A percentile compares a stretch with the other conserved stretches of the same genome.
Conservation (phyloP, 2,329 filamentous ascomycete genomes). For the Claviceps cyperi region DNA sequence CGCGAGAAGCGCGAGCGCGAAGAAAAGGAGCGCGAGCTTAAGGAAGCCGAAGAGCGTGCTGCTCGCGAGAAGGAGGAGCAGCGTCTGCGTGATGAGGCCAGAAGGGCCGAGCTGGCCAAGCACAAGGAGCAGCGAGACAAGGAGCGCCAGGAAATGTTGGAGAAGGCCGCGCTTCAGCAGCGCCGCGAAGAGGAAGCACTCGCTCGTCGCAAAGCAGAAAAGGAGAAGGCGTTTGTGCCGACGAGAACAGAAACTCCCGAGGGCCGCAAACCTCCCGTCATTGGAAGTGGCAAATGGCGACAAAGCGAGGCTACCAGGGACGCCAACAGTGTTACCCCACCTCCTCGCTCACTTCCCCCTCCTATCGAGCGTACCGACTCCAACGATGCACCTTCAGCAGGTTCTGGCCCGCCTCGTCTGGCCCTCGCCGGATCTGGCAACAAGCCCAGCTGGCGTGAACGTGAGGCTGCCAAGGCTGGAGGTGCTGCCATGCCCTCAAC, state of each 20-base stretch:
- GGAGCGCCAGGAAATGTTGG: conserved; percentile 52
- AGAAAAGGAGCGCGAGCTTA: conserved; percentile 62
- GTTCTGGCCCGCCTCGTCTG: conserved; percentile 43
- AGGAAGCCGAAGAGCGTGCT: conserved; percentile 75
- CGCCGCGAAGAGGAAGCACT: conserved; percentile 81
- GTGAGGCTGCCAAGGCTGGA: conserved; percentile 40
- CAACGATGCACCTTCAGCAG: conserved; percentile 24
- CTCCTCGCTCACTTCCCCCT: conserved; percentile 14
- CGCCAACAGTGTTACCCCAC: conserved; percentile 17
- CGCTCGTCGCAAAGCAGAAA: conserved; percentile 55
- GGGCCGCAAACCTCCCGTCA: conserved; percentile 17
- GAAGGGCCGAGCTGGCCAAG: conserved; percentile 53
- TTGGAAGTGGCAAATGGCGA: conserved; percentile 28
- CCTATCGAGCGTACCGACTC: conserved; percentile 33
- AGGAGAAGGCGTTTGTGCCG: conserved; percentile 27
- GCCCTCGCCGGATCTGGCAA: conserved; percentile 42
- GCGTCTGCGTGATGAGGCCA: conserved; percentile 64
- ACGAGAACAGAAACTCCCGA: conserved; percentile 14
- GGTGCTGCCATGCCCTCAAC: conserved; percentile 17
- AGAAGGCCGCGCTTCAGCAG: conserved; percentile 55
- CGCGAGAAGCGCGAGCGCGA: conserved; percentile 75
- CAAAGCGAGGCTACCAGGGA: conserved; percentile 22
- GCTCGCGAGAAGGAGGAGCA: conserved; percentile 77
- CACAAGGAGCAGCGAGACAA: conserved; percentile 50
- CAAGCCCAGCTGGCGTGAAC: conserved; percentile 60